These are phyloP conservation scores for Blumeria hordei DNA, from an alignment of 2,329 filamentous ascomycete genomes.

Conservation along the genomic window DNA sequence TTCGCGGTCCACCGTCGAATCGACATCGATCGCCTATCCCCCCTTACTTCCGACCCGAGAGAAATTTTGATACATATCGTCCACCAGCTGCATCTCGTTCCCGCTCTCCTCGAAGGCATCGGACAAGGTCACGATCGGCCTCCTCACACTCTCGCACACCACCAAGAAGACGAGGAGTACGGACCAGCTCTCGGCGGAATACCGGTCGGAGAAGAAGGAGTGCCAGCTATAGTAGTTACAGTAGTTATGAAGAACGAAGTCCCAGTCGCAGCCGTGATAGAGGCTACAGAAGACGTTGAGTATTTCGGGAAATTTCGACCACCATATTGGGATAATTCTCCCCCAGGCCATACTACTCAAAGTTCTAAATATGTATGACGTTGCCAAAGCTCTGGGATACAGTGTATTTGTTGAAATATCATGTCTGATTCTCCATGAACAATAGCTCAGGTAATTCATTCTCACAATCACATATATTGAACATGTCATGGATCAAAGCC, in stretches of 20 bases:
- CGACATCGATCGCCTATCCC: slow-evolving; percentile 10
- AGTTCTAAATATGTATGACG: too few species aligned
- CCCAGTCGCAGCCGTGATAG: slow-evolving; percentile 11
- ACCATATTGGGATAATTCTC: too few species aligned
- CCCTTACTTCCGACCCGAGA: slow-evolving; percentile 10
- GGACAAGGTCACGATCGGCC: slow-evolving; percentile 18
- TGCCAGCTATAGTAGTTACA: slow-evolving; percentile 38
- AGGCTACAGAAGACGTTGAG: slow-evolving; percentile 8
- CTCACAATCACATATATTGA: too few species aligned
- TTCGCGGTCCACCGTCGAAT: slow-evolving; percentile 9
- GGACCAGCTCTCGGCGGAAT: slow-evolving; percentile 12
- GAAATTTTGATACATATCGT: slow-evolving; percentile 15
- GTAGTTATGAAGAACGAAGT: slow-evolving; percentile 24
- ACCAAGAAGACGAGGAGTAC: slow-evolving; percentile 11
- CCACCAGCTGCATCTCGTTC: slow-evolving; percentile 18
- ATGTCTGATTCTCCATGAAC: too few species aligned
- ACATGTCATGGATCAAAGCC: too few species aligned
- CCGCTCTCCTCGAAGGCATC: slow-evolving; percentile 17
- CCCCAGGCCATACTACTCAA: too few species aligned
- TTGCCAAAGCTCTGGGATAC: too few species aligned
- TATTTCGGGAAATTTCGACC: neutral
- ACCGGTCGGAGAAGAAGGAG: slow-evolving; percentile 24
- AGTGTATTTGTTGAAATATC: too few species aligned
- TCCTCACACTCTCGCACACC: slow-evolving; percentile 18
- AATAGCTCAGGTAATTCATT: too few species aligned